Percentiles rank a stretch among this genome's conserved stretches.
phyloP scores from a whole-genome alignment of 345 rosid species.

The Tarenaya hassleriana region DNA sequence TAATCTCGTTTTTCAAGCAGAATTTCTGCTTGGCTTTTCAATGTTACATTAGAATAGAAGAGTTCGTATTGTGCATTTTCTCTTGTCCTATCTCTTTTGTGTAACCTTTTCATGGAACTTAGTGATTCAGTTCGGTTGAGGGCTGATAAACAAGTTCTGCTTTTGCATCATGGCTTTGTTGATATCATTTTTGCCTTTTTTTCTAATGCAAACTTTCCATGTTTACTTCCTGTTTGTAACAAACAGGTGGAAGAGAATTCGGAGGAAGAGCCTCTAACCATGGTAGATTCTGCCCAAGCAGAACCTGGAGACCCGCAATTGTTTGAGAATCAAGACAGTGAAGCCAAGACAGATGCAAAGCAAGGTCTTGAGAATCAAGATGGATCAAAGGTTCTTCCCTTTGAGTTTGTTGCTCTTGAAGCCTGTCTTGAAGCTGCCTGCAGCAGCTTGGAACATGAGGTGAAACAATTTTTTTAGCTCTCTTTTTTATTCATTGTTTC shows the following conservation, averaged over 20 bases:
- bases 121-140: too few relatives aligned
- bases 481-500: not conserved
- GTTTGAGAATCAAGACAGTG: conserved; percentile 32
- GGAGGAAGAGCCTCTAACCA: conserved; percentile 37
- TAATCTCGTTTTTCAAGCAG: too few relatives aligned
- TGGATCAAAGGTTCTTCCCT: conserved; percentile 45
- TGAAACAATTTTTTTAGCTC: conserved; percentile 20
- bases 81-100: too few relatives aligned
- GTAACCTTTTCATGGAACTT: too few relatives aligned
- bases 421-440: conserved; percentile 72
- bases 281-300: conserved; percentile 24
- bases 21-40: too few relatives aligned
- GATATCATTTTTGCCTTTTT: too few relatives aligned
- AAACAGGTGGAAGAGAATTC: conserved; percentile 48
- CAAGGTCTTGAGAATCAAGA: conserved; percentile 58
- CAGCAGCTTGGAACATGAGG: conserved; percentile 66
- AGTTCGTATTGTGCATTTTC: too few relatives aligned
- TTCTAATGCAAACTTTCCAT: too few relatives aligned
- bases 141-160: too few relatives aligned
- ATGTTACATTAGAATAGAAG: too few relatives aligned
- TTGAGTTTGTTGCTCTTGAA: conserved; percentile 73
- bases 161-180: too few relatives aligned
- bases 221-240: conserved; percentile 9
- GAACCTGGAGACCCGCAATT: conserved; percentile 28
- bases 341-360: conserved; percentile 43